Evolutionary conservation across 495 filamentous ascomycete genomes (phyloP).

Genomic region (Penicillium roqueforti): DNA sequence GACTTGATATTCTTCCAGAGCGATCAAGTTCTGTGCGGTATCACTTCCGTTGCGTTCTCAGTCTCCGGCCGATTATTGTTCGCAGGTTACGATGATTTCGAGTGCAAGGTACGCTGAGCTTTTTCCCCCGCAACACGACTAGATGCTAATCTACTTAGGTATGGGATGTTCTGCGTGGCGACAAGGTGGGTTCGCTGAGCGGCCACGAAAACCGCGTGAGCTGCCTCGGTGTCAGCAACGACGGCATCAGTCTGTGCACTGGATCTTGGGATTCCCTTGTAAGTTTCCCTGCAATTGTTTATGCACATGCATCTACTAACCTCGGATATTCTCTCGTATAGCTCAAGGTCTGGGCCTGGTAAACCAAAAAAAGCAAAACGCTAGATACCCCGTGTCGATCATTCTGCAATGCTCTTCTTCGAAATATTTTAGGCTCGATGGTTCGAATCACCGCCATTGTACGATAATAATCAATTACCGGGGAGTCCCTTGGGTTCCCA

Average conservation of each 20-base stretch:
- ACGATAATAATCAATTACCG: conserved; percentile 44
- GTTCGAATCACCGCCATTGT: conserved; percentile 41
- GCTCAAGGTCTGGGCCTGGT: conserved; percentile 88
- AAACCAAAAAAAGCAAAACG: conserved; percentile 35
- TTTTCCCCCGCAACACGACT: background rate
- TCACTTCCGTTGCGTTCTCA: conserved; percentile 96
- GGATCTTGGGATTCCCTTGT: conserved; percentile 99
- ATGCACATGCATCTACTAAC: conserved; percentile 15
- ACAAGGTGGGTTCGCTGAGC: conserved; percentile 92
- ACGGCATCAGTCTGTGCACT: conserved; percentile 98
- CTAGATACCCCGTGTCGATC: conserved; percentile 47
- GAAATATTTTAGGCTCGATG: conserved; percentile 35
- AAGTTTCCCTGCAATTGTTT: conserved; percentile 37
- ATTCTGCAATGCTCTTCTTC: conserved; percentile 42
- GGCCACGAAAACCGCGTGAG: conserved; percentile 99
- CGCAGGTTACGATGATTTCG: conserved; percentile 97
- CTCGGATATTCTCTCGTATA: conserved; percentile 28
- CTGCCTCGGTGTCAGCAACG: conserved; percentile 96
- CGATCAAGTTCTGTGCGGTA: conserved; percentile 94
- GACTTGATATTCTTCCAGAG: conserved; percentile 57
- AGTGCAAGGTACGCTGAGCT: conserved; percentile 83
- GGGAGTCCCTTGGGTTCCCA: conserved; percentile 22
- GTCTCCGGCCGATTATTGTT: conserved; percentile 95
- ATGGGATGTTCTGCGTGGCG: conserved; percentile 94
- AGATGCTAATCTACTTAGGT: conserved; percentile 55